These are phyloP conservation scores for Acrodontium crateriforme DNA, from an alignment of 2,329 filamentous ascomycete species.

Conservation along the genomic window DNA sequence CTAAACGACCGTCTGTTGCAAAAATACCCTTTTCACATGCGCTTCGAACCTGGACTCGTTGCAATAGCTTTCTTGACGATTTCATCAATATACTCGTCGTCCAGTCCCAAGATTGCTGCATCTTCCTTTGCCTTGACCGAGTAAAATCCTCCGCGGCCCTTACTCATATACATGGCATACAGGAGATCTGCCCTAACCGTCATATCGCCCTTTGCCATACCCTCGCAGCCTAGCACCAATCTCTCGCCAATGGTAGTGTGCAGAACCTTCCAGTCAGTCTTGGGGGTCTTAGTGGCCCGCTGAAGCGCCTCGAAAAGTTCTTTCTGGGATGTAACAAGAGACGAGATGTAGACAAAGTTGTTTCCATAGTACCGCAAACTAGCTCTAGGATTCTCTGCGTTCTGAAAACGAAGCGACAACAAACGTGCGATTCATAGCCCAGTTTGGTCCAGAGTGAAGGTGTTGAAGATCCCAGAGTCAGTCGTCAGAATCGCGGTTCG, in stretches of 20 bases:
- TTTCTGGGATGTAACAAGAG: conserved; percentile 43
- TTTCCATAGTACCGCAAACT: conserved; percentile 8
- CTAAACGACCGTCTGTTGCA: conserved; percentile 2
- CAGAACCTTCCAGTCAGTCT: conserved; percentile 47
- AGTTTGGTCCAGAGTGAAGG: background rate
- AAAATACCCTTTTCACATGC: background rate
- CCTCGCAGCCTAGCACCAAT: too few relatives aligned
- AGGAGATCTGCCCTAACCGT: conserved; percentile 21
- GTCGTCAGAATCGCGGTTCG: conserved; percentile 13
- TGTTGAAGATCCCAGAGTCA: conserved; percentile 10
- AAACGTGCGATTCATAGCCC: conserved; percentile 4
- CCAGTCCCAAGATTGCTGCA: conserved; percentile 27
- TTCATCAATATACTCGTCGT: conserved; percentile 25
- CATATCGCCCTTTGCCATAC: conserved; percentile 29
- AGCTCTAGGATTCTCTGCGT: background rate
- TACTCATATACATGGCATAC: conserved; percentile 9
- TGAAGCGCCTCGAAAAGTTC: conserved; percentile 51
- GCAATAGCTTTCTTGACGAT: conserved; percentile 19
- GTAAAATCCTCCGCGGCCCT: conserved; percentile 12
- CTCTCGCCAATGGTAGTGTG: too few relatives aligned
- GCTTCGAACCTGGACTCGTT: too few relatives aligned
- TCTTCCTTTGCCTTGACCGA: conserved; percentile 18
- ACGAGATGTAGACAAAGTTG: conserved; percentile 35
- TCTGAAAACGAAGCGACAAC: too few relatives aligned
- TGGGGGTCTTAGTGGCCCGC: conserved; percentile 40